Evolutionary conservation across 345 rosid genomes (phyloP).

Genomic region (Ricinus communis): DNA sequence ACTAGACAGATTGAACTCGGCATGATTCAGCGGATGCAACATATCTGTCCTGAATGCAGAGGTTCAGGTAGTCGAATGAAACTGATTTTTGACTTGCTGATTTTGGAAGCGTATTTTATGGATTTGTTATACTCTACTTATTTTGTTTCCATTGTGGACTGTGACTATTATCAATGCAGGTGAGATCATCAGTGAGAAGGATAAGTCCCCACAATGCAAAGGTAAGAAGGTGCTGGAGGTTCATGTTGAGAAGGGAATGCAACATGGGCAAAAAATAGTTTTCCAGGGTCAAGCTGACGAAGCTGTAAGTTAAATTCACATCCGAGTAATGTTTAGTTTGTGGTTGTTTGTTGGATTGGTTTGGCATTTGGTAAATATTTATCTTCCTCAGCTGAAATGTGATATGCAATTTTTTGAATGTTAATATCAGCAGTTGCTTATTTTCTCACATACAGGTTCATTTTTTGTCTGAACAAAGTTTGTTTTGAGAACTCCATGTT

Average conservation of each 20-base stretch:
- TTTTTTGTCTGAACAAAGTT: not conserved
- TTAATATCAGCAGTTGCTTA: not conserved
- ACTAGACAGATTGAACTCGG: constrained; percentile 44
- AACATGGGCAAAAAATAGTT: constrained; percentile 44
- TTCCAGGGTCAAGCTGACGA: constrained; percentile 64
- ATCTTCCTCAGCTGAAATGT: not conserved
- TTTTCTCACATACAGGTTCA: not conserved
- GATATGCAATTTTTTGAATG: not conserved
- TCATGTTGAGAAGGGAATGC: constrained; percentile 64
- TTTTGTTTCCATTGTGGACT: not conserved
- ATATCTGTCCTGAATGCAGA: constrained; percentile 53
- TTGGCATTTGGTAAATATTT: not conserved
- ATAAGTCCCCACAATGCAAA: constrained; percentile 50
- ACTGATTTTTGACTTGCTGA: not conserved
- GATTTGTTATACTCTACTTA: not conserved
- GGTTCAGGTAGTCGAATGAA: constrained; percentile 40
- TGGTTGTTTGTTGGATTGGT: not conserved
- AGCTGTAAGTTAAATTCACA: constrained; percentile 43
- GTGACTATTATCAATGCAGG: constrained; percentile 28
- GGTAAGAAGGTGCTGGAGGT: constrained; percentile 55
- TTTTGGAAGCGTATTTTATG: not conserved
- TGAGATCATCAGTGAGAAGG: constrained; percentile 55
- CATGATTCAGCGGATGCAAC: constrained; percentile 66
- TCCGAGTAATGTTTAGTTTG: not conserved
- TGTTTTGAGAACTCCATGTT: too few relatives aligned